Base-by-base conservation (phyloP, 371 early-diverging fungal species). In the Saksenaea oblongispora region DNA sequence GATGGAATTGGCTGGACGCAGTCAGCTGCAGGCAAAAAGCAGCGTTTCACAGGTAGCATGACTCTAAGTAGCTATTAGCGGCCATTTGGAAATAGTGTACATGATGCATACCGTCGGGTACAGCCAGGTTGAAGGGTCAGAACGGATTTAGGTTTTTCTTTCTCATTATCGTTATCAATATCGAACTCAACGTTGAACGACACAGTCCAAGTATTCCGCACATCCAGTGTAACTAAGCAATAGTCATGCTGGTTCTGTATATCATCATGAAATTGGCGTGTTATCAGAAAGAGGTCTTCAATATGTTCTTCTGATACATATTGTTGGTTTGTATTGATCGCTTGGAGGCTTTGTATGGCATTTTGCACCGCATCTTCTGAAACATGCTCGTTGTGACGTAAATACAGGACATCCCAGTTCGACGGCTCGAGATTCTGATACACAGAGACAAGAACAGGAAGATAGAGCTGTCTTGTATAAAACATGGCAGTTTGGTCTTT, bases 191-290 rank as follows among this genome's bases (percentile, higher is more conserved):
- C 79, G 56, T 90, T 88, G 63, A 93, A 90, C 10, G 89, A 83
- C 17, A 82, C 74, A 7, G 83, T 86, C 90, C 92, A 91, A 10
- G 78, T 75, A 72, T 94, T 94, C 41, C 84, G 73, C n/a, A 94
- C 72, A 76, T 94, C 94, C 69, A 94, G 71, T 31, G 91, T 89
- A 34, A 92, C 65, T 35, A 94, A 67, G 73, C 87, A 92, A 56
- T 84, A 89, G 34, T 91, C 89, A 28, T 83, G 80, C 64, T 78
- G 75, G n/a, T 61, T 61, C 26, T 70, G 64, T 9, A 59, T 47
- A 41, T 66, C 60, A 18, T 67, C 42, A 17, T 44, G 27, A 1
- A 60, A 17, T 5, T 62, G 60, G 24, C 62, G 70, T 15, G 70
- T 70, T 5, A 70, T 47, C 7, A 63, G 51, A 13, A 70, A 27